Base-by-base conservation (phyloP, 768 basidiomycete genomes). In the Pulveroboletus frians region DNA sequence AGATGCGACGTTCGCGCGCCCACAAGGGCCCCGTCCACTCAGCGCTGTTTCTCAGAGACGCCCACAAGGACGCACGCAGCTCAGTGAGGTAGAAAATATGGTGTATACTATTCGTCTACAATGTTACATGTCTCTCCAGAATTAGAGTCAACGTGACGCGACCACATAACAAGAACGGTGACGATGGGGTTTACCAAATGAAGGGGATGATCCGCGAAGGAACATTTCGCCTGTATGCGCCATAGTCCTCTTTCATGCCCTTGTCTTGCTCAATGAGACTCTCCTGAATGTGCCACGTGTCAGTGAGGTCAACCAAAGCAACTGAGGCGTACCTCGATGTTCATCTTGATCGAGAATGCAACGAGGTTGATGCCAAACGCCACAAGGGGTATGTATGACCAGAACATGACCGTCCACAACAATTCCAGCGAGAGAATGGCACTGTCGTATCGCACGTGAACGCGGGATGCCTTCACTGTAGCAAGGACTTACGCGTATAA, bases 331-430 rank as follows among this genome's bases (percentile, higher is more conserved):
- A 65, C 64, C 52, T 67, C 66, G 23, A 67, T 56, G 37, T 62
- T 54, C 17, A 65, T 61, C 47, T 67, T 63, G 36, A 61, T 32
- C 3, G 49, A 52, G 20, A 61, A 56, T 6, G 47, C 55, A 5
- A 20, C 48, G 3, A 46, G 43, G 26, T 27, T 43, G 41, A 63
- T 47, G 4, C 27, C 52, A 15, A 59, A 42, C 7, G 51, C 32
- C 29, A 58, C 39, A n/a, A 67, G 47, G 5, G 60, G 62, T 13
- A 52, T 45, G 36, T 58, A 66, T 7, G 61, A 64, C 64, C 64
- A 67, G 36, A 49, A 61, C 51, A 58, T 56, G 11, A 55, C 38
- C 1, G 54, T 50, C 50, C 43, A 49, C 20, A 51, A 7, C 7
- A 30, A 39, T 31, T 59, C 43, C 26, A 58, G 52, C 15, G 51